Evolutionary conservation across 805 yeast species (phyloP).

Genomic region (Candida gorgasii): DNA sequence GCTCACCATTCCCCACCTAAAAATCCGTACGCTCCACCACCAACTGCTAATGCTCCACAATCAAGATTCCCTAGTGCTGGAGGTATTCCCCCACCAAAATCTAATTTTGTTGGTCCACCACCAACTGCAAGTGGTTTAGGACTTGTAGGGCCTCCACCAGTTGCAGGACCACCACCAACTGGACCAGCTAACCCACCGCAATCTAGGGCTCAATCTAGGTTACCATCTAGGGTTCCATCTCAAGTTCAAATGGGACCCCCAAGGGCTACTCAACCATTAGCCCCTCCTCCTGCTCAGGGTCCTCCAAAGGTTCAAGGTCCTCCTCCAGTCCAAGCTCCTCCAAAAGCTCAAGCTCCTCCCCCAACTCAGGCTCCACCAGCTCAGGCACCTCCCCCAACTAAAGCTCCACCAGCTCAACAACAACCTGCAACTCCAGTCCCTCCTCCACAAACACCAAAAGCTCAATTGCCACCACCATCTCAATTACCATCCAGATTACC

Average conservation of each 20-base stretch:
- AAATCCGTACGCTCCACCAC: conserved; percentile 19
- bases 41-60: conserved; percentile 8
- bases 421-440: no score
- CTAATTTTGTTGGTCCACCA: conserved; percentile 10
- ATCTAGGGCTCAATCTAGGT: background rate
- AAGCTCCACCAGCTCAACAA: no score
- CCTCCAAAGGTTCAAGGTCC: no score
- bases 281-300: no score
- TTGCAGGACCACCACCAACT: conserved; percentile 29
- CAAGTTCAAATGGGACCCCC: conserved; percentile 39
- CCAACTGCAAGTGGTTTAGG: conserved; percentile 11
- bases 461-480: conserved; percentile 6
- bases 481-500: conserved; percentile 8
- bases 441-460: no score
- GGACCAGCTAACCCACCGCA: conserved; percentile 10
- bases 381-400: no score
- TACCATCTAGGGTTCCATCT: conserved; percentile 11
- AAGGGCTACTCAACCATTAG: no score
- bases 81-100: conserved; percentile 17
- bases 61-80: conserved; percentile 14
- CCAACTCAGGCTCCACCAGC: no score
- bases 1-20: conserved; percentile 5
- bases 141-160: conserved; percentile 2
- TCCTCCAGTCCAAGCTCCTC: no score
- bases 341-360: conserved; percentile 4